These are phyloP conservation scores for Lichina pygmaea DNA, from an alignment of 495 filamentous ascomycete genomes.

Conservation along the genomic window DNA sequence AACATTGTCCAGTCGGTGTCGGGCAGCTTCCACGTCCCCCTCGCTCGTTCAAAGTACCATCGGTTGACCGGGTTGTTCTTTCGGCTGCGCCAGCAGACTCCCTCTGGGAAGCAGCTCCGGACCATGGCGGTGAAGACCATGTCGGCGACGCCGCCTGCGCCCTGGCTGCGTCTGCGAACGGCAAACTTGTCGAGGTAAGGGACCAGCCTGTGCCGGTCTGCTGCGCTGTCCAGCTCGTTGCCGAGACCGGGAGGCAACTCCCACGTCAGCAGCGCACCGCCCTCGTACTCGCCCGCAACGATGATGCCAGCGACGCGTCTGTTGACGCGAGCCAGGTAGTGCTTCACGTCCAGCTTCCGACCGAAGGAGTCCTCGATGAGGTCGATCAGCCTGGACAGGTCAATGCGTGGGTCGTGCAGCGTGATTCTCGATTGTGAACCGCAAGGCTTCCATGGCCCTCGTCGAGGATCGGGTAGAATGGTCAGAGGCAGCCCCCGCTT, in stretches of 20 bases:
- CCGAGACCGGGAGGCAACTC: constrained; percentile 39
- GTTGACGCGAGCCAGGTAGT: constrained; percentile 57
- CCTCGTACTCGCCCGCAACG: constrained; percentile 89
- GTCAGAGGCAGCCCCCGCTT: constrained; percentile 80
- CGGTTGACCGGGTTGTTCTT: constrained; percentile 19
- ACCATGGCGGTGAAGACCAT: constrained; percentile 93
- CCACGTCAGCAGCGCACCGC: constrained; percentile 86
- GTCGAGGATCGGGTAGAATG: constrained; percentile 44
- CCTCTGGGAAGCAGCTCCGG: constrained; percentile 46
- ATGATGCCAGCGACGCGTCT: constrained; percentile 68
- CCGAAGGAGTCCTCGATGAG: constrained; percentile 90
- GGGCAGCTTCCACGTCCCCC: constrained; percentile 5
- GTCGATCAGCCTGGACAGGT: constrained; percentile 53
- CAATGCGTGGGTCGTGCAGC: constrained; percentile 53
- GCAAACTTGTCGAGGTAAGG: constrained; percentile 98
- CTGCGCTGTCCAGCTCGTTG: constrained; percentile 22
- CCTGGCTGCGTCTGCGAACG: constrained; percentile 66
- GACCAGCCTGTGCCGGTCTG: constrained; percentile 29
- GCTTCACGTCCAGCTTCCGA: constrained; percentile 51
- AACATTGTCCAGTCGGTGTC: constrained; percentile 6
- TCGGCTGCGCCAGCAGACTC: constrained; percentile 16
- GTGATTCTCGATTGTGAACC: constrained; percentile 24
- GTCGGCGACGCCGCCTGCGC: constrained; percentile 77
- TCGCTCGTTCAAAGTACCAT: constrained; percentile 11
- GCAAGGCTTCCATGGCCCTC: constrained; percentile 36